Evolutionary conservation across 208 protist species (phyloP).

Genomic region (Trypanosoma scelopori): DNA sequence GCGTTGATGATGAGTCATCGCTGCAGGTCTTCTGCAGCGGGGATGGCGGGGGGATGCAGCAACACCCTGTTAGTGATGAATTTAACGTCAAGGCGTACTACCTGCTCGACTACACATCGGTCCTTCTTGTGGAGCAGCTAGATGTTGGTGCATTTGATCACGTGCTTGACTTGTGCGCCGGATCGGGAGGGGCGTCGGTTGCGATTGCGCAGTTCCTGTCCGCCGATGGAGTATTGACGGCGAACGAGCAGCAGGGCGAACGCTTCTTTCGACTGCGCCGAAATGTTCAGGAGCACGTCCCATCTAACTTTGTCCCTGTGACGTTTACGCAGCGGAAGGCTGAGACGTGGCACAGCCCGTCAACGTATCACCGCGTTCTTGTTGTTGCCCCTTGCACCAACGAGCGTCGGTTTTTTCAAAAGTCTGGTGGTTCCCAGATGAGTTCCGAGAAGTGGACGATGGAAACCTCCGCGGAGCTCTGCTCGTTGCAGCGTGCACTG

Average conservation of each 20-base stretch:
- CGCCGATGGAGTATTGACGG: conserved; percentile 52
- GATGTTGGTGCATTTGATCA: conserved; percentile 65
- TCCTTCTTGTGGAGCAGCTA: conserved; percentile 74
- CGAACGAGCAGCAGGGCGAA: conserved; percentile 68
- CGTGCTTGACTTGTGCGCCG: conserved; percentile 86
- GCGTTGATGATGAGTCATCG: conserved; percentile 41
- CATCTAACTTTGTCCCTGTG: conserved; percentile 56
- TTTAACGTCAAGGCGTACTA: conserved; percentile 77
- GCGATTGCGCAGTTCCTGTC: conserved; percentile 80
- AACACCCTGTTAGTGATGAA: conserved; percentile 30
- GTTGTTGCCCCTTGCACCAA: conserved; percentile 92
- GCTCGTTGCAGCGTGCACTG: conserved; percentile 57
- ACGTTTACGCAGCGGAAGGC: conserved; percentile 68
- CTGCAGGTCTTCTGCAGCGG: conserved; percentile 44
- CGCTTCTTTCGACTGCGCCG: conserved; percentile 69
- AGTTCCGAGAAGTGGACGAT: conserved; percentile 51
- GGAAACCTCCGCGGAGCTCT: conserved; percentile 37
- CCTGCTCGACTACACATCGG: conserved; percentile 76
- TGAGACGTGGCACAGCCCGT: conserved; percentile 65
- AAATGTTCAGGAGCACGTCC: conserved; percentile 72
- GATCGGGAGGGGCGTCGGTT: conserved; percentile 73
- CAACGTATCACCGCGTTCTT: conserved; percentile 76
- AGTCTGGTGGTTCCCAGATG: conserved; percentile 36
- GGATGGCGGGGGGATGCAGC: conserved; percentile 5
- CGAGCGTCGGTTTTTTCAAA: conserved; percentile 90